Base-by-base conservation (phyloP, 768 basidiomycete genomes). In the Astraeus odoratus region DNA sequence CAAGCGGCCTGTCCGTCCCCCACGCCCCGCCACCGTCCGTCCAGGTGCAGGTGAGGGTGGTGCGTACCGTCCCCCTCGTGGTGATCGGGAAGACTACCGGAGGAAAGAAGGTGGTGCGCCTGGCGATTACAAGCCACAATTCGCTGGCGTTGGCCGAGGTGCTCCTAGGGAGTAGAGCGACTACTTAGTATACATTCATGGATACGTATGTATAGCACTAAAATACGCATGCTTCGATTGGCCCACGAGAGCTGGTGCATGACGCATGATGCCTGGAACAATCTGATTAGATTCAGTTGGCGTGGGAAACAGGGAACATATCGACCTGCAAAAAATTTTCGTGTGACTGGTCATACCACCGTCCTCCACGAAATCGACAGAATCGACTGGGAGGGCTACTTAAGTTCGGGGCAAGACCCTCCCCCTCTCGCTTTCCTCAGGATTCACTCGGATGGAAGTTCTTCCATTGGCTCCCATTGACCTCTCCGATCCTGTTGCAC, bases 1-100 rank as follows among this genome's bases (percentile, higher is more conserved):
- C 80, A 96, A 96, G 77, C 96, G 94, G 75, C 87, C 89, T 49
- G 86, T 77, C 42, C 91, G 96, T 59, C 80, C 87, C 22, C 74
- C 85, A 37, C 86, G 90, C 53, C 89, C 91, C 27, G 86, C 93
- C 42, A 69, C 75, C 47, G 78, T 80, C 46, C 81, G 84, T 54
- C 73, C 75, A 24, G 81, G 82, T 49, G 86, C n/a, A n/a, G n/a
- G 80, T 38, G 80, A 76, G 48, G 87, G 89, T 38, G 79, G 76
- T 56, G 80, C 86, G 9, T 90, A 94, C 76, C 88, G 91, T 53
- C 75, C 89, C 34, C 90, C 92, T 56, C 89, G 94, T 51, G 81
- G 81, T 35, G 85, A 87, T 66, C 80, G 90, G 57, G 93, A 94
- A 23, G 90, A 87, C 58, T 96, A 96, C 78, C 72, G 80, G 51